Base-by-base conservation (phyloP, 1,284 basidiomycete species). In the Vanrija pseudolonga region DNA sequence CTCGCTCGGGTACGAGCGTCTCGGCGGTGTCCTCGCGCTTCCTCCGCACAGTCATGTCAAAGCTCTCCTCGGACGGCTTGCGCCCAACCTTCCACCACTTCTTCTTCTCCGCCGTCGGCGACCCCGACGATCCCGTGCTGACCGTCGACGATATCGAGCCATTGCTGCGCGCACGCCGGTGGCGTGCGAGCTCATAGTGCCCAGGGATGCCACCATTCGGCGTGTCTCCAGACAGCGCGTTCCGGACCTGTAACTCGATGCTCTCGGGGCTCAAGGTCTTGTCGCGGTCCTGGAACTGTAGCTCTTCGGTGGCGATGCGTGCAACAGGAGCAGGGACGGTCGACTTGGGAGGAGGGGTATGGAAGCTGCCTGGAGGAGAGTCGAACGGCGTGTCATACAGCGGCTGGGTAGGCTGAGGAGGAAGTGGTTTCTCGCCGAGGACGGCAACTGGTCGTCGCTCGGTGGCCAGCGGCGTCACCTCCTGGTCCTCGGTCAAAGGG, bases 41-140 rank as follows among this genome's bases (percentile, higher is more conserved):
- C n/a, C 36, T 44, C 17, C 46, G 9, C 32, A 32, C 47, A 2
- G 45, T 45, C 6, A 47, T 44, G 18, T 56, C 54, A 41, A 40
- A 45, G 26, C 41, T 46, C n/a, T 32, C 47, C 17, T 40, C 44
- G 22, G 15, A 32, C 32, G 23, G 37, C 43, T 45, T n/a, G 17
- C n/a, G 17, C 24, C 24, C 41, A 49, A 32, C 41, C 45, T 61
- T 65, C 68, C 67, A 68, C 65, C 67, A 71, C 47, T 55, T 62
- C 55, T 62, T 68, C 59, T 64, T 67, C 23, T 53, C 58, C 6
- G 45, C 9, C 32, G 43, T 28, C 23, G 22, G n/a, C 22, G 15
- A 26, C 26, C 17, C 20, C 18, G 24, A 18, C 9, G 52, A 45
- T 3, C 36, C 24, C 11, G 41, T 19, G 19, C 46, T 55, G 20